Conservation (phyloP, 2,329 filamentous ascomycete genomes). For the Harringtonia lauricola region DNA sequence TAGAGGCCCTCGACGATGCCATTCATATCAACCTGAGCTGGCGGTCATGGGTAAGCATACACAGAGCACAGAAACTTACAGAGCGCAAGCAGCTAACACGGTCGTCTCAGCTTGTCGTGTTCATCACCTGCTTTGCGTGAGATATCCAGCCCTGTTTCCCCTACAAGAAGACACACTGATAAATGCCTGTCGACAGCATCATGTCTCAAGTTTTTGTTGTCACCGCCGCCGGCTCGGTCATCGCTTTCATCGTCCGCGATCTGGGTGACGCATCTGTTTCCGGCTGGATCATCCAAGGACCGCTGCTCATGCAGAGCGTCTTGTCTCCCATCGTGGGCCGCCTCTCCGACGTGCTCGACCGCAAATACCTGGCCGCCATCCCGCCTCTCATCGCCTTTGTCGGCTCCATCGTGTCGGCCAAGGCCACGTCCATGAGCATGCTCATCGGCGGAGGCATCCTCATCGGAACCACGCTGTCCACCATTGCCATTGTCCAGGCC, state of each 20-base stretch:
- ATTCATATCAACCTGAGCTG: slow-evolving; percentile 38
- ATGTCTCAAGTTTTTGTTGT: slow-evolving; percentile 45
- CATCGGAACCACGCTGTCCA: slow-evolving; percentile 42
- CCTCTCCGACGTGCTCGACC: slow-evolving; percentile 43
- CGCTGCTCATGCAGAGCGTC: slow-evolving; percentile 45
- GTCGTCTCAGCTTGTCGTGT: slow-evolving; percentile 25
- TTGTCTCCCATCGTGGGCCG: slow-evolving; percentile 44
- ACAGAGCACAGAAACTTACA: too few relatives aligned
- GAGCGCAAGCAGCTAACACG: too few relatives aligned
- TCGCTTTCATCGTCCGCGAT: slow-evolving; percentile 44
- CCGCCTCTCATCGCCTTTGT: slow-evolving; percentile 42
- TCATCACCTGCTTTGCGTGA: slow-evolving; percentile 37
- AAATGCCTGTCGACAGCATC: slow-evolving; percentile 24
- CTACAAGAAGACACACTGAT: background rate
- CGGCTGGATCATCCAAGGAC: slow-evolving; percentile 47
- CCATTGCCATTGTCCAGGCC: slow-evolving; percentile 42
- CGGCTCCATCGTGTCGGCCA: slow-evolving; percentile 42
- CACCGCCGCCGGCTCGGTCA: slow-evolving; percentile 41
- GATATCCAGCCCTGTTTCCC: slow-evolving; percentile 5
- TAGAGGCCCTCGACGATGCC: slow-evolving; percentile 20
- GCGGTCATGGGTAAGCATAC: slow-evolving; percentile 36
- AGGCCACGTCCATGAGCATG: slow-evolving; percentile 42
- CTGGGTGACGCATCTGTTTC: slow-evolving; percentile 36
- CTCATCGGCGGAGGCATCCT: slow-evolving; percentile 45
- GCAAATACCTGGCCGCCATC: slow-evolving; percentile 39